These are phyloP conservation scores for Chytriomyces sp. DNA, from an alignment of 192 early-diverging fungal species.

Conservation along the genomic window DNA sequence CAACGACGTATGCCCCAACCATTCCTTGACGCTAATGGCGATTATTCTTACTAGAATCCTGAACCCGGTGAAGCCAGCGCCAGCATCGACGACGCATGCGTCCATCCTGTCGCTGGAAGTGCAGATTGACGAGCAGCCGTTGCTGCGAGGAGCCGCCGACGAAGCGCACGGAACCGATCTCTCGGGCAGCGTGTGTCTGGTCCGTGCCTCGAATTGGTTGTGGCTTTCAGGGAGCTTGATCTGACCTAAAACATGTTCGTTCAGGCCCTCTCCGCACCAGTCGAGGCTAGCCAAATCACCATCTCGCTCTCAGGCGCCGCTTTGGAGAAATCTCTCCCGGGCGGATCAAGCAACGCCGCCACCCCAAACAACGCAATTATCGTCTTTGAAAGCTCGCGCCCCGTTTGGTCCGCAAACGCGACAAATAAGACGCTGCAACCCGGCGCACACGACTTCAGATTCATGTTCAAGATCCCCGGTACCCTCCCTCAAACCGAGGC, in stretches of 20 bases:
- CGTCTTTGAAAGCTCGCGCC: neutral
- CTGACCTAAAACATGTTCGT: neutral
- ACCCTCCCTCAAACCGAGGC: slow-evolving; percentile 11
- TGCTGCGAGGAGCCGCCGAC: slow-evolving; percentile 14
- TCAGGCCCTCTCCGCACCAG: neutral
- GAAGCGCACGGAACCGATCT: slow-evolving; percentile 24
- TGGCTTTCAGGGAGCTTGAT: neutral
- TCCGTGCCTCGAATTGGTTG: neutral
- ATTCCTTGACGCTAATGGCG: too few relatives aligned
- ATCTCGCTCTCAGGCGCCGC: neutral
- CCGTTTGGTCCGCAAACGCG: neutral
- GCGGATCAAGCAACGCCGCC: neutral
- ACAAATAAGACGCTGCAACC: neutral
- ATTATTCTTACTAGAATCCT: too few relatives aligned
- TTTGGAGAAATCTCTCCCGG: neutral
- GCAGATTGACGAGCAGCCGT: slow-evolving; percentile 16
- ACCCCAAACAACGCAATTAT: neutral
- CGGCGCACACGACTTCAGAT: slow-evolving; percentile 29
- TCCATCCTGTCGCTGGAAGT: slow-evolving; percentile 18
- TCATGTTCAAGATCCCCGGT: slow-evolving; percentile 34
- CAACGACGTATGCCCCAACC: too few relatives aligned
- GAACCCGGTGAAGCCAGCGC: slow-evolving; percentile 6
- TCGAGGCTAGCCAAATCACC: neutral
- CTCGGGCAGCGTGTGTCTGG: slow-evolving; percentile 22
- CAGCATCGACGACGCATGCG: neutral